Percentiles rank a stretch among this genome's conserved stretches.
Conservation (phyloP, 495 filamentous ascomycete species). For the Cudoniella acicularis region DNA sequence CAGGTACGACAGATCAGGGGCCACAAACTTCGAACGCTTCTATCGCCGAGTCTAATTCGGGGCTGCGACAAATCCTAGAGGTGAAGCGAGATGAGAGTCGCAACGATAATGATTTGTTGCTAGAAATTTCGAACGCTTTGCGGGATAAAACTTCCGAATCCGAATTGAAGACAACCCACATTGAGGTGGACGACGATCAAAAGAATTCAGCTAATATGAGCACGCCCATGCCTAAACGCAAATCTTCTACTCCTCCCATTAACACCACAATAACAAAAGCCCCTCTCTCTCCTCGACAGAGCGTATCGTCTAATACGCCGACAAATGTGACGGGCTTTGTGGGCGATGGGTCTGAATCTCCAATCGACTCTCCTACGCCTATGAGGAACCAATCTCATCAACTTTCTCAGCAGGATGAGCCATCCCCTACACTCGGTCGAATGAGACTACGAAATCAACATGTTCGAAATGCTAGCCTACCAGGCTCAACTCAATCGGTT, state of each 20-base stretch:
- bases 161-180: too few relatives aligned
- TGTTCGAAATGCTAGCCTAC: slow-evolving; percentile 33
- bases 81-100: too few relatives aligned
- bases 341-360: slow-evolving; percentile 5
- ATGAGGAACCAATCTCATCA: not conserved
- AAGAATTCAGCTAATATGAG: not conserved
- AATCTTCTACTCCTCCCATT: slow-evolving; percentile 4
- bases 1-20: too few relatives aligned
- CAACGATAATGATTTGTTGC: too few relatives aligned
- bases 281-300: slow-evolving; percentile 21
- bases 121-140: too few relatives aligned
- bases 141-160: too few relatives aligned
- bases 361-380: slow-evolving; percentile 4
- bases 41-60: too few relatives aligned
- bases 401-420: slow-evolving; percentile 11
- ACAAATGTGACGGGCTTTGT: slow-evolving; percentile 28
- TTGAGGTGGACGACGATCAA: not conserved
- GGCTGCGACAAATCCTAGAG: too few relatives aligned
- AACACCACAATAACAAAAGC: slow-evolving; percentile 4
- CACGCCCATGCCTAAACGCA: not conserved
- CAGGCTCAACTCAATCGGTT: slow-evolving; percentile 34
- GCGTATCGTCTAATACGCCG: slow-evolving; percentile 37
- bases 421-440: slow-evolving; percentile 16
- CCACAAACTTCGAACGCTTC: too few relatives aligned
- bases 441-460: slow-evolving; percentile 5